Conservation (phyloP, 768 basidiomycete species). For the Calocybe gangraenosa region DNA sequence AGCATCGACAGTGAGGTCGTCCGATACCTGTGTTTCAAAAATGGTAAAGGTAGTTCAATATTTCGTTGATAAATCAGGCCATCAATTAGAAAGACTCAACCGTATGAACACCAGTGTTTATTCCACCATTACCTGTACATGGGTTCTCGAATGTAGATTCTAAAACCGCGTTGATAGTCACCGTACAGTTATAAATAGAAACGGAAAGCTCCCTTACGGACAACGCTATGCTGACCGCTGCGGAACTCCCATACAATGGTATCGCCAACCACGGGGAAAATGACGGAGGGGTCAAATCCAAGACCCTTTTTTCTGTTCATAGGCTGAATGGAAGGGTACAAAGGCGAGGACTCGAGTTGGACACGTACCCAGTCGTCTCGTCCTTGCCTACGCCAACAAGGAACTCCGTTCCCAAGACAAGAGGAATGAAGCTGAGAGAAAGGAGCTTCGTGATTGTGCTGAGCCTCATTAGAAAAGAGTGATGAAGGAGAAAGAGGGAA, state of each 20-base stretch:
- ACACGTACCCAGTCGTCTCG: constrained; percentile 35
- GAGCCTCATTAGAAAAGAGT: constrained; percentile 12
- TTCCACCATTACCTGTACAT: constrained; percentile 29
- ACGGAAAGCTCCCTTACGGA: constrained; percentile 25
- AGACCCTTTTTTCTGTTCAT: constrained; percentile 31
- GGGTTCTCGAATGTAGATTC: constrained; percentile 35
- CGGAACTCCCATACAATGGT: constrained; percentile 33
- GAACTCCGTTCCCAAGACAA: constrained; percentile 26
- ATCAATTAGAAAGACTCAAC: constrained; percentile 19
- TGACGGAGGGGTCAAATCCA: constrained; percentile 38
- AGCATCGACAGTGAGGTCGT: constrained; percentile 28
- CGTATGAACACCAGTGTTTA: constrained; percentile 30
- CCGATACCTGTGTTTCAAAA: constrained; percentile 21
- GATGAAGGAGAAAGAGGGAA: neutral
- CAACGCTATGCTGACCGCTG: constrained; percentile 34
- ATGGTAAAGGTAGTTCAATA: too few species aligned
- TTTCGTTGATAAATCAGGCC: too few species aligned
- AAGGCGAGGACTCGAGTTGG: neutral
- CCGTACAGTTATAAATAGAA: neutral
- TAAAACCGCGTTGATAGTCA: constrained; percentile 10
- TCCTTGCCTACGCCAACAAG: constrained; percentile 37
- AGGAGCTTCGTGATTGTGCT: constrained; percentile 11
- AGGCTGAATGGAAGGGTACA: neutral
- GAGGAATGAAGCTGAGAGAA: constrained; percentile 15
- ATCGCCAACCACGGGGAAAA: constrained; percentile 31